Base-by-base conservation (phyloP, 306 rosid genomes). In the Adenanthera pavonina region DNA sequence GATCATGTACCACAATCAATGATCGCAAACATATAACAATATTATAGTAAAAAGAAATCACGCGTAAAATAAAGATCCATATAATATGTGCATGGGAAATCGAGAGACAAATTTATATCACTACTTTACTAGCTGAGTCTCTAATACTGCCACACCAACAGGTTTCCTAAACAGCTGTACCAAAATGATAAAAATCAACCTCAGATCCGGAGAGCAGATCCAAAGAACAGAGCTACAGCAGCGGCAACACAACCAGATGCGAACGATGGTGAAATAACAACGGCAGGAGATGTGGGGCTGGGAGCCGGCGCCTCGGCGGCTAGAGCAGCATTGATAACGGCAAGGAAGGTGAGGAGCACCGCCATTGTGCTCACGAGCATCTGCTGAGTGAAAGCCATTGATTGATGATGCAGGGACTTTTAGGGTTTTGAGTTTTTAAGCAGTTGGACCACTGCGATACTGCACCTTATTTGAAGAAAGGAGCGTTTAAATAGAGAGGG, bases 291-390 rank as follows among this genome's bases (percentile, higher is more conserved):
- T 7, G 78, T 1, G 1, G 99, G 99, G 57, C 92, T 79, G 0
- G 98, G 98, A n/a, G 99, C 94, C 1, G 98, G 97, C 44, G 94
- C 74, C 0, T 95, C 97, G 0, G 89, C 92, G 0, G 90, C 89
- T 10, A 84, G 85, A 47, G 90, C 88, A 0, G 74, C 65, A 6
- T 72, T 89, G 51, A 82, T 15, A 74, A 75, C 66, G 20, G 90
- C 87, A 44, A 91, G 46, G n/a, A 81, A 83, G 60, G 91, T 66
- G 81, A 77, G 20, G 14, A 87, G n/a, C 7, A 89, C 76, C 10
- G 87, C 88, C 86, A 90, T 52, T 79, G 84, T 61, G 60, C 81
- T 81, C 15, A 93, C 51, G 54, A 89, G 34, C 19, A 84, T 79
- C 35, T 80, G 65, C 47, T 61, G 88, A 0, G 92, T 59, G 84